Conservation (phyloP, 2,329 filamentous ascomycete species). For the Lachnum nothofagi region DNA sequence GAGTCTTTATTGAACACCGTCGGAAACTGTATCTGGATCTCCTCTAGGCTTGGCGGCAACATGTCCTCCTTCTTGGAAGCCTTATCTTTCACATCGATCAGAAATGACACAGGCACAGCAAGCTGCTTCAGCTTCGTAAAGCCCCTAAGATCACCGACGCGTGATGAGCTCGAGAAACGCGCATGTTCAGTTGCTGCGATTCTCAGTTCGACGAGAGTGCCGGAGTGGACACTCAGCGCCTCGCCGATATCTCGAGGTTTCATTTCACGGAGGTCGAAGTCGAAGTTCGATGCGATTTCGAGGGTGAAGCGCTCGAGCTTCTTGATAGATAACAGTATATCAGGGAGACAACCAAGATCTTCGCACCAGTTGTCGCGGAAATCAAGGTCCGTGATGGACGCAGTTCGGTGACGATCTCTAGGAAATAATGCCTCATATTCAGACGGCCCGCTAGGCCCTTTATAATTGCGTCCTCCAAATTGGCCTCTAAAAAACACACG, state of each 20-base stretch:
- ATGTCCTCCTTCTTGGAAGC: neutral
- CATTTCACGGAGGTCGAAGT: neutral
- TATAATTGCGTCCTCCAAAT: no score
- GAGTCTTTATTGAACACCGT: neutral
- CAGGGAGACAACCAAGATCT: neutral
- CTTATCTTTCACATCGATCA: neutral
- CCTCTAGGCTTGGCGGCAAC: neutral
- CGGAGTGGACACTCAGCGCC: neutral
- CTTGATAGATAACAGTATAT: neutral
- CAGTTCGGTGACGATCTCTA: neutral
- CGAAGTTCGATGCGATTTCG: neutral
- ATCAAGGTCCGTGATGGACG: neutral
- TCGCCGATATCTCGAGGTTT: neutral
- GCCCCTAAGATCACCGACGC: neutral
- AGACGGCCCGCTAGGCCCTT: neutral
- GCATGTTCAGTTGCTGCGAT: neutral
- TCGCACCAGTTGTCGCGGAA: neutral
- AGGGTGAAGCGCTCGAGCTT: neutral
- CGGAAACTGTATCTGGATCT: neutral
- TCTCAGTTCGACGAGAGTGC: neutral
- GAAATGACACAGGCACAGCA: neutral
- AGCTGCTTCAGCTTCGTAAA: neutral
- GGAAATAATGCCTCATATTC: neutral
- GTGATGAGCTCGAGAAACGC: neutral
- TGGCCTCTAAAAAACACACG: no score